A percentile compares a stretch with the other conserved stretches of the same genome.
These are phyloP conservation scores for Auricularia cornea DNA, from an alignment of 768 basidiomycete species.

Conservation along the genomic window DNA sequence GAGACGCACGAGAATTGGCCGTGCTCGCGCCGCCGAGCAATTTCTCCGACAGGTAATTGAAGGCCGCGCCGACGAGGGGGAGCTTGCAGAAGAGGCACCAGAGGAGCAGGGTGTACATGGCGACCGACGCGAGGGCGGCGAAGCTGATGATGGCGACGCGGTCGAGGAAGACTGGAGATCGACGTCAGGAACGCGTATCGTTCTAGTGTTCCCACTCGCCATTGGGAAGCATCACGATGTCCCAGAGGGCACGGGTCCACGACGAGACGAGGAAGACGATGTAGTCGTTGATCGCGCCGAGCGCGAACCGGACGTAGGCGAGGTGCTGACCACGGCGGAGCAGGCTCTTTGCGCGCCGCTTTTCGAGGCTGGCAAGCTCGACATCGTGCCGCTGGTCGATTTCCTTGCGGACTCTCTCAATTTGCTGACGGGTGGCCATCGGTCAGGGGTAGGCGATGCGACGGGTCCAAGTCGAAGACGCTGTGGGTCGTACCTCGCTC, in stretches of 20 bases:
- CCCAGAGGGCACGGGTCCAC: constrained; percentile 11
- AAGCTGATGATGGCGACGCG: constrained; percentile 10
- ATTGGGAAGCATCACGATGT: constrained; percentile 9
- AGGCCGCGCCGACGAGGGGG: constrained; percentile 9
- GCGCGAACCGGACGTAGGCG: too few species aligned
- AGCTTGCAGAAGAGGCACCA: constrained; percentile 12
- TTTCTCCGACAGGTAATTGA: constrained; percentile 4
- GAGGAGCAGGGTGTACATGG: constrained; percentile 9
- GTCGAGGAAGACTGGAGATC: constrained; percentile 12
- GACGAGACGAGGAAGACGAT: constrained; percentile 8
- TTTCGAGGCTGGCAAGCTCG: too few species aligned
- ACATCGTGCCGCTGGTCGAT: too few species aligned
- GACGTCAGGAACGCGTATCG: not conserved
- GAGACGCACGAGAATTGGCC: constrained; percentile 5
- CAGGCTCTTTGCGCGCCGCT: too few species aligned
- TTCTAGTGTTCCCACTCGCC: constrained; percentile 4
- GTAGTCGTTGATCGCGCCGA: constrained; percentile 4
- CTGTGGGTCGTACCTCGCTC: too few species aligned
- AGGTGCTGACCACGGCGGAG: too few species aligned
- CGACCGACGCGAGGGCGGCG: constrained; percentile 11
- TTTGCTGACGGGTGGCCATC: too few species aligned
- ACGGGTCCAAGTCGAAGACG: too few species aligned
- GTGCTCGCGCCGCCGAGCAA: constrained; percentile 9
- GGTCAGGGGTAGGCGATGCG: too few species aligned
- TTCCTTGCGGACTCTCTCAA: too few species aligned